Conservation (phyloP, 2,329 filamentous ascomycete genomes). For the Diatrype stigma region DNA sequence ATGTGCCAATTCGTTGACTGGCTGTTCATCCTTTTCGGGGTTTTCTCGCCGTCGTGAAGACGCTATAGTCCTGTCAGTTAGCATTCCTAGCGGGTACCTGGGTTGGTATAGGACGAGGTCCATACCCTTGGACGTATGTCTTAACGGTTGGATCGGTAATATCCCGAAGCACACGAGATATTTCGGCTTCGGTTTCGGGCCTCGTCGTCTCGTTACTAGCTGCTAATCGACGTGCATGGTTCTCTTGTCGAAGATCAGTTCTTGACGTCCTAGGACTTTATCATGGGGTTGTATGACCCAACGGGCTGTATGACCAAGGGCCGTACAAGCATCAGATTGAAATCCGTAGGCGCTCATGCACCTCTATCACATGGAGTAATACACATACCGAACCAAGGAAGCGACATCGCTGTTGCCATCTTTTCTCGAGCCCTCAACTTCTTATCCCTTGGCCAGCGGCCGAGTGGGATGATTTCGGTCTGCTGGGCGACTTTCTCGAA, state of each 20-base stretch:
- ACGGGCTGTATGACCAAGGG: background rate
- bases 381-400: constrained; percentile 28
- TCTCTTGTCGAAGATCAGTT: background rate
- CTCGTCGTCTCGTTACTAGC: background rate
- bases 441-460: constrained; percentile 36
- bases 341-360: background rate
- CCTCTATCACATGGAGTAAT: background rate
- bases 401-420: constrained; percentile 32
- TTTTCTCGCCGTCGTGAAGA: constrained; percentile 26
- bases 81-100: background rate
- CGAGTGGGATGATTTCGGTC: constrained; percentile 38
- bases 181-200: background rate
- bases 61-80: constrained; percentile 13
- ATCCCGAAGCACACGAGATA: background rate
- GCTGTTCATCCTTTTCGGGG: constrained; percentile 9
- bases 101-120: background rate
- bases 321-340: background rate
- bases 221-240: background rate
- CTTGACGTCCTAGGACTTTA: no score
- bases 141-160: background rate
- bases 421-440: constrained; percentile 33
- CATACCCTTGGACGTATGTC: constrained; percentile 24
- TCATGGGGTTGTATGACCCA: no score
- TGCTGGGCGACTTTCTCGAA: constrained; percentile 37
- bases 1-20: background rate